Evolutionary conservation across 805 yeast species (phyloP).

Genomic region (Candida hungchunana): DNA sequence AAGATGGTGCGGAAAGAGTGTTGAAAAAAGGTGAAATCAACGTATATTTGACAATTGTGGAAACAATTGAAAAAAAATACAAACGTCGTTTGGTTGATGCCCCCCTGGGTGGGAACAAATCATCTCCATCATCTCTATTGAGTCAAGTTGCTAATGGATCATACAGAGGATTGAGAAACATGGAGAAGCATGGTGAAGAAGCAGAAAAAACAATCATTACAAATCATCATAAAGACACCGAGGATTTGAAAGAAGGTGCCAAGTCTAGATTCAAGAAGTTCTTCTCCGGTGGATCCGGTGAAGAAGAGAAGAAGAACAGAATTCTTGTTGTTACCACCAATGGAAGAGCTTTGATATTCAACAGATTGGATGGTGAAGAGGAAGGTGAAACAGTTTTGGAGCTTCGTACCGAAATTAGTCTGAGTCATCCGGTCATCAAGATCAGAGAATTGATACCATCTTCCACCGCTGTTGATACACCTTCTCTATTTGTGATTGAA

Average conservation of each 20-base stretch:
- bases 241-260: conserved; percentile 14
- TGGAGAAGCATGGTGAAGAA: conserved; percentile 28
- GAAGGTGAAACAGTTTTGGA: conserved; percentile 29
- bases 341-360: conserved; percentile 59
- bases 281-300: conserved; percentile 16
- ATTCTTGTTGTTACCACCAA: conserved; percentile 54
- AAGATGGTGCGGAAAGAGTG: conserved; percentile 56
- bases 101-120: conserved; percentile 43
- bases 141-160: conserved; percentile 44
- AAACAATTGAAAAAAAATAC: conserved; percentile 50
- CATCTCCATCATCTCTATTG: conserved; percentile 34
- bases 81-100: conserved; percentile 56
- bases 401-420: conserved; percentile 49
- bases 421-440: conserved; percentile 47
- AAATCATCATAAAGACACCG: conserved; percentile 18
- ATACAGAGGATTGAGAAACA: conserved; percentile 36
- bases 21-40: conserved; percentile 51
- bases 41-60: conserved; percentile 41
- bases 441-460: conserved; percentile 56
- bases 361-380: conserved; percentile 21
- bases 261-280: conserved; percentile 23
- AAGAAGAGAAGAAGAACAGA: conserved; percentile 41
- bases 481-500: conserved; percentile 49
- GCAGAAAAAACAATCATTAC: conserved; percentile 28
- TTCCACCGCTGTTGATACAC: conserved; percentile 28